Conservation (phyloP, 2,329 filamentous ascomycete species). For the Metarhizium album region DNA sequence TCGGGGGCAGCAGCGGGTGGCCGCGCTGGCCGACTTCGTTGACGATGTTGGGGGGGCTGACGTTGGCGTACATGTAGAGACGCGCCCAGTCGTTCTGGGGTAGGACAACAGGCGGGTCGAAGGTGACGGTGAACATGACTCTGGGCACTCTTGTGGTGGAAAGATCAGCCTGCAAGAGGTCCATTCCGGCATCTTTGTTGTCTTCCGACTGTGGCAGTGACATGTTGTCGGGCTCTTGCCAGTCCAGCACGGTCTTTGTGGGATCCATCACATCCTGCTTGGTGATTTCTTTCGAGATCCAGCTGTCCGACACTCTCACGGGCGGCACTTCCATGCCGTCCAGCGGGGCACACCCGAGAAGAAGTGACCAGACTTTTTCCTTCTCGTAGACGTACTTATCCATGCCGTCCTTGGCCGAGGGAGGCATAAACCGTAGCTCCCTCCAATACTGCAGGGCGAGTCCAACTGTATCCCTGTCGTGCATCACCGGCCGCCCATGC, state of each 20-base stretch:
- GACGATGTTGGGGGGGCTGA: slow-evolving; percentile 29
- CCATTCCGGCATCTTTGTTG: slow-evolving; percentile 39
- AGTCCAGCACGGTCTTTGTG: slow-evolving; percentile 47
- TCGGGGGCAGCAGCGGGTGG: slow-evolving; percentile 23
- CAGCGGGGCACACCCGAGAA: slow-evolving; percentile 51
- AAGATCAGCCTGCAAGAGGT: slow-evolving; percentile 36
- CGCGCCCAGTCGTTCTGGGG: slow-evolving; percentile 53
- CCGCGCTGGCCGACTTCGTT: slow-evolving; percentile 18
- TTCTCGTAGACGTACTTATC: slow-evolving; percentile 26
- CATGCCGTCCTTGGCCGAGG: slow-evolving; percentile 23
- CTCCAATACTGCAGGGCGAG: slow-evolving; percentile 72
- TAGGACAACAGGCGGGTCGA: slow-evolving; percentile 64
- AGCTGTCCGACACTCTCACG: slow-evolving; percentile 60
- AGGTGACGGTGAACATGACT: slow-evolving; percentile 62
- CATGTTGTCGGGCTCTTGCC: slow-evolving; percentile 61
- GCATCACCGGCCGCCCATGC: slow-evolving; percentile 62
- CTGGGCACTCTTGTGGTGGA: slow-evolving; percentile 49
- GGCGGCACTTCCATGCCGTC: slow-evolving; percentile 40
- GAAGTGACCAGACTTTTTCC: slow-evolving; percentile 52
- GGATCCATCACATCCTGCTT: slow-evolving; percentile 37
- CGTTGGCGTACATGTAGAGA: slow-evolving; percentile 47
- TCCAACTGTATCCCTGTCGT: slow-evolving; percentile 55
- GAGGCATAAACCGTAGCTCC: slow-evolving; percentile 40
- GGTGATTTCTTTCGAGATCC: slow-evolving; percentile 59
- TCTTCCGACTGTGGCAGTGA: slow-evolving; percentile 39